phyloP scores from a whole-genome alignment of 108 stramenopile species.

The Chaetoceros tenuissimus region DNA sequence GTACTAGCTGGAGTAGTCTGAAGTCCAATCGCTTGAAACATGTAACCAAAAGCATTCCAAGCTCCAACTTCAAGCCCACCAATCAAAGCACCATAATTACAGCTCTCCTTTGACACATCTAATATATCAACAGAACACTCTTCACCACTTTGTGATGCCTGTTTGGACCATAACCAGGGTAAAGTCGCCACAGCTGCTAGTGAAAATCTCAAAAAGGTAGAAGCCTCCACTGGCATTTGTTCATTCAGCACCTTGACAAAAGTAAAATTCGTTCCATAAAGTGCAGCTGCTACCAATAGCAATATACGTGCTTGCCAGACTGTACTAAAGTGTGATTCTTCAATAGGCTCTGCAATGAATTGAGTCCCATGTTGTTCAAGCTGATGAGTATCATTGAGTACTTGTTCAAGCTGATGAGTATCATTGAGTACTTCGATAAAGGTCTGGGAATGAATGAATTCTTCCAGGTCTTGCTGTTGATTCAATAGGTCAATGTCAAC shows the following conservation, averaged over 20 bases:
- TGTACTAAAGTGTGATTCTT: not conserved
- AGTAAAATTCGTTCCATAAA: conserved; percentile 84
- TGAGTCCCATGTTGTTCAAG: too few species aligned
- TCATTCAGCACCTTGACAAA: conserved; percentile 66
- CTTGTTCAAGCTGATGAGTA: too few species aligned
- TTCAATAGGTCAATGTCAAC: too few species aligned
- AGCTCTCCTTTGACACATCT: conserved; percentile 1
- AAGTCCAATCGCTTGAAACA: conserved; percentile 83
- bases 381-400: too few species aligned
- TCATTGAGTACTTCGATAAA: too few species aligned
- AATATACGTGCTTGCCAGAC: conserved; percentile 36
- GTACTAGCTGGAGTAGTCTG: conserved; percentile 72
- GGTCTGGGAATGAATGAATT: too few species aligned
- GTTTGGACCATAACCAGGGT: conserved; percentile 47
- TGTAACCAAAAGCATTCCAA: conserved; percentile 76
- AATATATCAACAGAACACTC: not conserved
- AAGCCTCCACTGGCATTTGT: conserved; percentile 43
- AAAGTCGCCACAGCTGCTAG: conserved; percentile 55
- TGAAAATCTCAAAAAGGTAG: conserved; percentile 60
- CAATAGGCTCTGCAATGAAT: too few species aligned
- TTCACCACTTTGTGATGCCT: conserved; percentile 8
- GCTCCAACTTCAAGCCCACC: conserved; percentile 84
- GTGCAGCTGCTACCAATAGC: conserved; percentile 46
- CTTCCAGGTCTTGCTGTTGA: too few species aligned
- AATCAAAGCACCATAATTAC: conserved; percentile 22